phyloP scores from a whole-genome alignment of 2,329 filamentous ascomycete genomes.

The Neophaeococcomyces mojaviensis region DNA sequence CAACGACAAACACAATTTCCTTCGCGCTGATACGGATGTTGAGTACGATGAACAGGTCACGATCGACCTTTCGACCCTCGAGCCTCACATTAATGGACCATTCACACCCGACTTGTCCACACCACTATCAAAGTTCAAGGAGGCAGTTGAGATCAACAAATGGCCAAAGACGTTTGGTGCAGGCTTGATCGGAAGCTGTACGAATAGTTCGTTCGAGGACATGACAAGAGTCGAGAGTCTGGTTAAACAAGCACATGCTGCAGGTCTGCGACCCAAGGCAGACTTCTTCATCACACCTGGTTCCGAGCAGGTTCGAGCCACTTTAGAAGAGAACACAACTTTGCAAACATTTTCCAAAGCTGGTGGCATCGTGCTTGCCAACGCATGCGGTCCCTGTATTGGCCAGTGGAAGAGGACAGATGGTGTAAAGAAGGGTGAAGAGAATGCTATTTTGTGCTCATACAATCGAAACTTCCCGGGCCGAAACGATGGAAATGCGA shows the following conservation, averaged over 20 bases:
- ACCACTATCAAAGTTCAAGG: conserved; percentile 81
- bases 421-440: conserved; percentile 71
- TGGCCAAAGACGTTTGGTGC: conserved; percentile 91
- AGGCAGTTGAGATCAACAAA: conserved; percentile 70
- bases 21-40: conserved; percentile 71
- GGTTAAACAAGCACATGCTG: conserved; percentile 80
- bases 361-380: conserved; percentile 83
- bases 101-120: conserved; percentile 95
- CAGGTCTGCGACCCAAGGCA: conserved; percentile 80
- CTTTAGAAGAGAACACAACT: conserved; percentile 80
- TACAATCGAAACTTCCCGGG: conserved; percentile 99
- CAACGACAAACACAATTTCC: conserved; percentile 54
- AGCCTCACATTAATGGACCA: conserved; percentile 94
- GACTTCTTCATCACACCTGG: conserved; percentile 96
- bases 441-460: conserved; percentile 90
- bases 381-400: conserved; percentile 80
- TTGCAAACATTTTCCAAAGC: conserved; percentile 77
- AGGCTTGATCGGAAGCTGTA: conserved; percentile 94
- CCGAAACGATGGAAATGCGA: conserved; percentile 91
- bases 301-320: conserved; percentile 93
- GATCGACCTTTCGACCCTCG: conserved; percentile 81
- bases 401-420: conserved; percentile 94
- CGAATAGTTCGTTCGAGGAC: conserved; percentile 97
- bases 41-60: conserved; percentile 86
- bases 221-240: conserved; percentile 94